Evolutionary conservation across 768 basidiomycete species (phyloP).

Genomic region (Chlorophyllum brunneum): DNA sequence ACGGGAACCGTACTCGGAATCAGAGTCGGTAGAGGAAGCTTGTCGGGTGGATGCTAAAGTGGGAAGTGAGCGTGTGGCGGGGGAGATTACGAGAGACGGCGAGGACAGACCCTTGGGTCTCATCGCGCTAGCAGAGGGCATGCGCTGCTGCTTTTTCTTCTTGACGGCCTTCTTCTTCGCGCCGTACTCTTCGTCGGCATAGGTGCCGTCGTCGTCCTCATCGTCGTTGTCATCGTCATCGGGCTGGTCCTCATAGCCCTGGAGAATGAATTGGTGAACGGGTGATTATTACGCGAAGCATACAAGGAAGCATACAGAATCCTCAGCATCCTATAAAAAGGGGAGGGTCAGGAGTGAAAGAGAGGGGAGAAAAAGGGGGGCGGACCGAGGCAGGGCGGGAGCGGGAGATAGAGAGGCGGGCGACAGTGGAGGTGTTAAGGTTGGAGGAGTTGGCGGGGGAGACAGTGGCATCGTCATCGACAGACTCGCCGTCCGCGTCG

Average conservation of each 20-base stretch:
- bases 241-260: conserved; percentile 53
- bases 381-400: conserved; percentile 38
- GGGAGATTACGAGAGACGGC: conserved; percentile 11
- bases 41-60: conserved; percentile 45
- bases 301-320: conserved; percentile 47
- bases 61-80: conserved; percentile 18
- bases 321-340: conserved; percentile 42
- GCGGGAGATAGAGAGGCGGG: conserved; percentile 20
- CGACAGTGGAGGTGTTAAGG: conserved; percentile 26
- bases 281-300: too few relatives aligned
- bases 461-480: conserved; percentile 47
- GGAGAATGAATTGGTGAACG: conserved; percentile 19
- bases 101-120: conserved; percentile 54
- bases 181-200: conserved; percentile 72
- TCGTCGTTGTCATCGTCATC: conserved; percentile 58
- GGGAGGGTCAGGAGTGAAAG: conserved; percentile 15
- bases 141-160: conserved; percentile 71
- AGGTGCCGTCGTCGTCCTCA: conserved; percentile 72
- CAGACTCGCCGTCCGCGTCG: conserved; percentile 61
- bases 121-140: conserved; percentile 37
- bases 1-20: conserved; percentile 83
- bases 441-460: conserved; percentile 29
- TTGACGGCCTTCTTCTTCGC: conserved; percentile 52
- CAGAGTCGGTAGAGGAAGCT: conserved; percentile 66
- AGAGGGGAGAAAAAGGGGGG: conserved; percentile 14